Evolutionary conservation across 192 early-diverging fungal genomes (phyloP).

Genomic region (Coemansia sp.): DNA sequence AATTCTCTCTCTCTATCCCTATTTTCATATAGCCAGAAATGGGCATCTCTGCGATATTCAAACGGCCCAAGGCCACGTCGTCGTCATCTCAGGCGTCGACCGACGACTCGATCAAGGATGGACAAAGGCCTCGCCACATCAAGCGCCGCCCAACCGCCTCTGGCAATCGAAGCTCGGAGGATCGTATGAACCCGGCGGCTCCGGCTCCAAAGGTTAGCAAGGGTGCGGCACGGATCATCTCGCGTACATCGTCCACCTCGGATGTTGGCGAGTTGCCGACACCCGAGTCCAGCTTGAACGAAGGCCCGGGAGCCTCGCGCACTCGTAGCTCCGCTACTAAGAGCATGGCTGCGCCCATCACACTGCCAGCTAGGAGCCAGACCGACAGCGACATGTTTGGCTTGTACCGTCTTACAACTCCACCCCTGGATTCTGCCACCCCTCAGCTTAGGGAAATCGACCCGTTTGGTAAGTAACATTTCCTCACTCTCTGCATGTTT

Average conservation of each 20-base stretch:
- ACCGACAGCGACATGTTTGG: slow-evolving; percentile 20
- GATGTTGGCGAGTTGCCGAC: slow-evolving; percentile 30
- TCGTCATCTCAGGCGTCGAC: slow-evolving; percentile 2
- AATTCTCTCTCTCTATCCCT: background rate
- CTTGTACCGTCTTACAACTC: slow-evolving; percentile 32
- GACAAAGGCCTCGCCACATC: slow-evolving; percentile 23
- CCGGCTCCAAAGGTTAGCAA: slow-evolving; percentile 8
- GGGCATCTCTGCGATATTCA: slow-evolving; percentile 56
- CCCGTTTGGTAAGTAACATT: slow-evolving; percentile 47
- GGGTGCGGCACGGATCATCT: background rate
- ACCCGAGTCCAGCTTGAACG: slow-evolving; percentile 33
- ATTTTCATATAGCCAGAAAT: slow-evolving; percentile 16
- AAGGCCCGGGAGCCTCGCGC: slow-evolving; percentile 5
- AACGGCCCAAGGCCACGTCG: slow-evolving; percentile 33
- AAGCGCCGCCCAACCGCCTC: slow-evolving; percentile 28
- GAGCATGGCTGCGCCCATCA: background rate
- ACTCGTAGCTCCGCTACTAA: slow-evolving; percentile 10
- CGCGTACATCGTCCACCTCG: slow-evolving; percentile 9
- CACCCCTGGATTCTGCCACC: slow-evolving; percentile 22
- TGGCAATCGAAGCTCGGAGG: slow-evolving; percentile 7
- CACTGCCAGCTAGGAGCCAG: slow-evolving; percentile 2
- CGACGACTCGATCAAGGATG: slow-evolving; percentile 6
- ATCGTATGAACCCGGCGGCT: background rate
- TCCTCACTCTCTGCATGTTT: background rate
- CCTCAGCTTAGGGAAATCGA: slow-evolving; percentile 33